Evolutionary conservation across 2,329 filamentous ascomycete genomes (phyloP).

Genomic region (Pyricularia grisea): DNA sequence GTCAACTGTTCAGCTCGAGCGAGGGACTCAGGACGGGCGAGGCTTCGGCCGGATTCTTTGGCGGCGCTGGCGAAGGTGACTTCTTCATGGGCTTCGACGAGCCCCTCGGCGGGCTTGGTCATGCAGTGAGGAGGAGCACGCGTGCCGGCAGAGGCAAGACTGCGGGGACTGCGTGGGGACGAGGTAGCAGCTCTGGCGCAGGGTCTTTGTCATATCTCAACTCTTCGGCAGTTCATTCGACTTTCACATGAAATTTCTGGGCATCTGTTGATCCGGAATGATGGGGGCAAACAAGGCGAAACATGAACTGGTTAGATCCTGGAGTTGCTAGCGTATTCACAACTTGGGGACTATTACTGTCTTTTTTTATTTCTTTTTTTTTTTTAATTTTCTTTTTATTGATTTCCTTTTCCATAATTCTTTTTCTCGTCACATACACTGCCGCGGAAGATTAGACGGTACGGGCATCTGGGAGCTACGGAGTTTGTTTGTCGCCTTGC

Average conservation of each 20-base stretch:
- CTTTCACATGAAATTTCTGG: neutral
- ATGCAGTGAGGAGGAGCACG: neutral
- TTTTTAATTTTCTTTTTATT: neutral
- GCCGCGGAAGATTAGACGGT: neutral
- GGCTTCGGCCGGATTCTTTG: neutral
- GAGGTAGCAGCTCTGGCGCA: neutral
- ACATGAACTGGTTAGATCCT: neutral
- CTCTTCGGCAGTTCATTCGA: neutral
- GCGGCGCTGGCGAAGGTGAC: slow-evolving; percentile 5
- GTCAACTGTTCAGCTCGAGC: slow-evolving; percentile 64
- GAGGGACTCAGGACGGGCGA: slow-evolving; percentile 50
- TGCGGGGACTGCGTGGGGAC: neutral
- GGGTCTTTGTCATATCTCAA: neutral
- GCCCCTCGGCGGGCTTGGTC: neutral
- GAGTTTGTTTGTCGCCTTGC: neutral
- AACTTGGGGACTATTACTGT: neutral
- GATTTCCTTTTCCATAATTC: neutral
- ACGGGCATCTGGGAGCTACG: neutral
- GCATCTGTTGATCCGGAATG: neutral
- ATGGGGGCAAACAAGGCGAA: neutral
- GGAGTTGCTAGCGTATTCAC: neutral
- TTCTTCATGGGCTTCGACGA: slow-evolving; percentile 3
- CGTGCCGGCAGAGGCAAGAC: neutral
- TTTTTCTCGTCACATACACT: neutral
- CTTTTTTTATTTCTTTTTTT: neutral